Evolutionary conservation across 768 basidiomycete genomes (phyloP).

Genomic region (Scleroderma citrinum): DNA sequence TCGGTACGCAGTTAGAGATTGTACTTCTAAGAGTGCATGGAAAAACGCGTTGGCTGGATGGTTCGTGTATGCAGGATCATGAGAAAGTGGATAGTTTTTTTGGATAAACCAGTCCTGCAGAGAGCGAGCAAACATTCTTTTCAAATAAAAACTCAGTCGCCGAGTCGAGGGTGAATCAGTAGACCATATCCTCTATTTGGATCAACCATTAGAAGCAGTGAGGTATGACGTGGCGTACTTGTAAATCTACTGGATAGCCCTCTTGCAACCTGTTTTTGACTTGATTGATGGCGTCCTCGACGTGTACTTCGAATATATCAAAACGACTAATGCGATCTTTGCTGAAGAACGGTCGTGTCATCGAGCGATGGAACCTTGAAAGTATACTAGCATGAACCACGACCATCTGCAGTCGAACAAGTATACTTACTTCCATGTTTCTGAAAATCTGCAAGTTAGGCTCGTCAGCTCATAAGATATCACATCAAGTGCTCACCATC

Average conservation of each 20-base stretch:
- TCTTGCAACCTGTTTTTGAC: constrained; percentile 37
- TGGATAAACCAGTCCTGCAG: constrained; percentile 45
- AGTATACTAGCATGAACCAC: not conserved
- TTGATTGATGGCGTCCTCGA: constrained; percentile 40
- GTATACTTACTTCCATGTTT: constrained; percentile 50
- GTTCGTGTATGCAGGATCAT: constrained; percentile 9
- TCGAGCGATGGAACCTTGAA: constrained; percentile 48
- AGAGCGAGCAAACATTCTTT: constrained; percentile 40
- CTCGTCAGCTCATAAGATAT: too few relatives aligned
- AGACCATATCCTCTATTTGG: constrained; percentile 40
- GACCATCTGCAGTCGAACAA: not conserved
- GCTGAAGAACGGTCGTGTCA: constrained; percentile 58
- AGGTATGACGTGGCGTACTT: constrained; percentile 27
- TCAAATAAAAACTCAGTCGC: constrained; percentile 56
- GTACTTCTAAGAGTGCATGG: constrained; percentile 45
- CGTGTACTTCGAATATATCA: constrained; percentile 48
- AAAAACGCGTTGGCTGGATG: constrained; percentile 40
- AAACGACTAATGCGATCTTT: constrained; percentile 49
- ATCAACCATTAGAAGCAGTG: not conserved
- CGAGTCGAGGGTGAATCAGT: constrained; percentile 54
- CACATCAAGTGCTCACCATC: constrained; percentile 33
- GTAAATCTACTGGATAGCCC: constrained; percentile 51
- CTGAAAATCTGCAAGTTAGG: constrained; percentile 35
- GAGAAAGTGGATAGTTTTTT: constrained; percentile 11
- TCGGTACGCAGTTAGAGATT: constrained; percentile 36